These are phyloP conservation scores for Acanthamoeba triangularis DNA, from an alignment of 208 protist species.

Conservation along the genomic window DNA sequence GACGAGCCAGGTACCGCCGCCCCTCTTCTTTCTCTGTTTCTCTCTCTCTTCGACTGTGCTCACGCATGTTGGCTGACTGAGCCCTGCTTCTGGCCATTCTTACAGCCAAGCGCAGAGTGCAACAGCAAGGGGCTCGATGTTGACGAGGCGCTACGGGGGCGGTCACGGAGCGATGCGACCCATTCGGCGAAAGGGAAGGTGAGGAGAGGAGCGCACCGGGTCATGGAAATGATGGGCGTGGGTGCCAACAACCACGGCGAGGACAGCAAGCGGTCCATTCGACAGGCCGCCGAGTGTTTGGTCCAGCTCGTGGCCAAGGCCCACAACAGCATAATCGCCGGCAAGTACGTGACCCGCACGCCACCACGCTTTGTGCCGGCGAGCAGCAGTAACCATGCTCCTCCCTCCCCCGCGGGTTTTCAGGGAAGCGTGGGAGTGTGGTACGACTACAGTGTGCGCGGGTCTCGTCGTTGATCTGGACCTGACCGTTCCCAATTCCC, in stretches of 20 bases:
- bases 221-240: conserved; percentile 72
- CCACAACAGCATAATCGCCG: conserved; percentile 57
- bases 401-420: neutral
- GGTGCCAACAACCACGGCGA: neutral
- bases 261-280: conserved; percentile 8
- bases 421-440: conserved; percentile 73
- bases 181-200: neutral
- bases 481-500: neutral
- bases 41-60: no score
- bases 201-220: neutral
- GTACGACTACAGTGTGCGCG: conserved; percentile 66
- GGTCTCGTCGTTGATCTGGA: conserved; percentile 66
- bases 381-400: neutral
- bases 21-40: neutral
- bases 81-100: no score
- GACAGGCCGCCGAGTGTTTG: conserved; percentile 34
- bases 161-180: neutral
- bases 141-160: neutral
- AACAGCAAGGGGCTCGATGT: neutral
- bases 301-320: conserved; percentile 32
- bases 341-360: neutral
- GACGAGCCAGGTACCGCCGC: neutral
- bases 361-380: neutral
- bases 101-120: neutral
- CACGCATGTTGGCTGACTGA: no score